Evolutionary conservation across 2,329 filamentous ascomycete genomes (phyloP).

Genomic region (Colletotrichum graminicola): DNA sequence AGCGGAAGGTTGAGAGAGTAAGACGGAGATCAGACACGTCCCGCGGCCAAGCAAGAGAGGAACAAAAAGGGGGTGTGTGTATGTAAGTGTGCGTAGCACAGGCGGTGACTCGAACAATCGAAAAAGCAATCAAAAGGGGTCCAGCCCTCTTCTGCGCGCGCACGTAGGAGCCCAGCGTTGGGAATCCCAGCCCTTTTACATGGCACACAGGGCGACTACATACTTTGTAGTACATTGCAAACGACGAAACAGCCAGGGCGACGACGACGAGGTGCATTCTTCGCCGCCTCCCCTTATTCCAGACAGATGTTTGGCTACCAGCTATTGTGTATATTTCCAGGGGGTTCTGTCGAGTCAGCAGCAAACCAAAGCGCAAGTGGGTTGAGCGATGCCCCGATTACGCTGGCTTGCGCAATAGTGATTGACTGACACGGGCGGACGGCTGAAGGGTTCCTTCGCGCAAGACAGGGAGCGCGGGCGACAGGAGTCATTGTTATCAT

Average conservation of each 20-base stretch:
- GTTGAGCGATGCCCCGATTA: constrained; percentile 3
- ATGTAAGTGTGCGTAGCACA: constrained; percentile 24
- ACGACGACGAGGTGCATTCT: constrained; percentile 31
- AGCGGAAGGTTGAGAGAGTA: constrained; percentile 23
- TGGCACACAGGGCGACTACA: not conserved
- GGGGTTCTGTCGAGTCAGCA: constrained; percentile 26
- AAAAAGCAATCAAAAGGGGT: constrained; percentile 28
- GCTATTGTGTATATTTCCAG: constrained; percentile 5
- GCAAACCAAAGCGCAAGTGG: constrained; percentile 13
- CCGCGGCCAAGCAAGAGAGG: constrained; percentile 1
- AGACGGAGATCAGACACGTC: not conserved
- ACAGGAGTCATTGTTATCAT: constrained; percentile 1
- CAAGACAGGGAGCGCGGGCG: not conserved
- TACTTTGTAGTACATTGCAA: not conserved
- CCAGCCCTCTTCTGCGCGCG: not conserved
- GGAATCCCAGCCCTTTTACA: not conserved
- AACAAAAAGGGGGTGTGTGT: not conserved
- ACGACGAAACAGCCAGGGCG: constrained; percentile 1
- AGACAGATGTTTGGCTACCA: constrained; percentile 7
- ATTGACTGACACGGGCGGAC: constrained; percentile 22
- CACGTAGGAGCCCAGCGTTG: constrained; percentile 10
- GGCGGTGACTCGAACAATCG: constrained; percentile 28
- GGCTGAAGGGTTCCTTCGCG: not conserved
- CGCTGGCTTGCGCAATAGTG: not conserved
- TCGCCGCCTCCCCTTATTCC: constrained; percentile 5